phyloP scores from a whole-genome alignment of 2,329 filamentous ascomycete species.

The Fusarium mexicanum region DNA sequence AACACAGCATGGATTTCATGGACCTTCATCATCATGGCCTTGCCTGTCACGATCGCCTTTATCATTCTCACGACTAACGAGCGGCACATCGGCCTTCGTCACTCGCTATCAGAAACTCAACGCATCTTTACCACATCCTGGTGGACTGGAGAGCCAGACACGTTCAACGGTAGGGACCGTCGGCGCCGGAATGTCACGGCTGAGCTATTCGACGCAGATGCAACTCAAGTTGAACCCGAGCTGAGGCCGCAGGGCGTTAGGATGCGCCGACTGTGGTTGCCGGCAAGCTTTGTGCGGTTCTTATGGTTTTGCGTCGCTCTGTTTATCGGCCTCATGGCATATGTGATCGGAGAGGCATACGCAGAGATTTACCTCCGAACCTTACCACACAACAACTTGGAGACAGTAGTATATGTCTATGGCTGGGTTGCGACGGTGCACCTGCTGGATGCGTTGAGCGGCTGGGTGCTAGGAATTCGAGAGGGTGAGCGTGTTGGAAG shows the following conservation, averaged over 20 bases:
- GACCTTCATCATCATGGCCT: conserved; percentile 76
- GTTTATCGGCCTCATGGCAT: conserved; percentile 70
- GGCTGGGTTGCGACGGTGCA: conserved; percentile 75
- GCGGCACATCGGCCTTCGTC: conserved; percentile 68
- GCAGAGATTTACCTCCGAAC: conserved; percentile 75
- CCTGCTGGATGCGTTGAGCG: conserved; percentile 70
- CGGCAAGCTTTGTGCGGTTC: conserved; percentile 74
- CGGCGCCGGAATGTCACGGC: conserved; percentile 51
- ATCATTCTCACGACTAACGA: conserved; percentile 71
- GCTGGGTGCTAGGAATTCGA: conserved; percentile 72
- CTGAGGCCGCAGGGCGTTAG: conserved; percentile 48
- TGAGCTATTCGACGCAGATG: conserved; percentile 53
- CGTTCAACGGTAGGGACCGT: conserved; percentile 55
- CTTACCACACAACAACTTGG: conserved; percentile 71
- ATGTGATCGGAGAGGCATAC: conserved; percentile 74
- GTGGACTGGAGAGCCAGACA: conserved; percentile 69
- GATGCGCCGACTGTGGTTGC: conserved; percentile 65
- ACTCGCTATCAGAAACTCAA: conserved; percentile 72
- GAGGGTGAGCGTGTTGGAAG: conserved; percentile 74
- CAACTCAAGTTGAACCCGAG: conserved; percentile 40
- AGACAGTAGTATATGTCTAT: conserved; percentile 76
- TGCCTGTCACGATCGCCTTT: conserved; percentile 74
- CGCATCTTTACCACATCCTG: conserved; percentile 73
- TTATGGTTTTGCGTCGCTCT: conserved; percentile 75
- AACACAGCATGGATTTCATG: conserved; percentile 76